phyloP scores from a whole-genome alignment of 306 rosid genomes.

The Ziziphus jujuba region DNA sequence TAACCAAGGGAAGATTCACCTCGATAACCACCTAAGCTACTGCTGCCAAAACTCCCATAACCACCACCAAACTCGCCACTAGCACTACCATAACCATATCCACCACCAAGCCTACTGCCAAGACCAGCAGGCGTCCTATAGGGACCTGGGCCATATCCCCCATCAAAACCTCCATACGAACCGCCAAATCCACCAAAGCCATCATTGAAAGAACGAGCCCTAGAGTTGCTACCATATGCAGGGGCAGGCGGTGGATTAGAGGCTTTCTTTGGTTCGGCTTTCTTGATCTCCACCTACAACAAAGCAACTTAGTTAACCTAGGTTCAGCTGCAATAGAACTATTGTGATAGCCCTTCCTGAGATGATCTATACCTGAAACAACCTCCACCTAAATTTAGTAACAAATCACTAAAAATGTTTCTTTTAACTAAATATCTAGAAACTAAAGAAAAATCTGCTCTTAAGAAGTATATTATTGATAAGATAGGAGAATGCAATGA shows the following conservation, averaged over 20 bases:
- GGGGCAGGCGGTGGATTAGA: slow-evolving; percentile 86
- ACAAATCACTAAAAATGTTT: slow-evolving; percentile 19
- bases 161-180: slow-evolving; percentile 79
- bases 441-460: slow-evolving; percentile 1
- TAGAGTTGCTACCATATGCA: slow-evolving; percentile 90
- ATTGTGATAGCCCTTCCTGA: slow-evolving; percentile 36
- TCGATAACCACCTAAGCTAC: slow-evolving; percentile 67
- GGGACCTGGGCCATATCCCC: slow-evolving; percentile 76
- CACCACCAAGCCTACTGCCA: slow-evolving; percentile 67
- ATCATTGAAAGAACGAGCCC: slow-evolving; percentile 86
- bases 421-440: slow-evolving; percentile 12
- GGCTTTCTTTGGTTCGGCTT: slow-evolving; percentile 99
- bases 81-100: slow-evolving; percentile 56
- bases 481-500: slow-evolving; percentile 5
- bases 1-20: slow-evolving; percentile 60
- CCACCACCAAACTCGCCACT: slow-evolving; percentile 58
- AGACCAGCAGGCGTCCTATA: slow-evolving; percentile 77
- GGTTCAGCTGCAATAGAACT: slow-evolving; percentile 37
- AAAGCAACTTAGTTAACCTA: slow-evolving; percentile 95
- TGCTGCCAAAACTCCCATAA: slow-evolving; percentile 52
- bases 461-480: slow-evolving; percentile 7
- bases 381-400: slow-evolving; percentile 37
- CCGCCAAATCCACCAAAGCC: slow-evolving; percentile 77
- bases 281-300: slow-evolving; percentile 99
- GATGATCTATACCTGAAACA: slow-evolving; percentile 45